A percentile compares a stretch with the other conserved stretches of the same genome.
phyloP scores from a whole-genome alignment of 1,139 yeast genomes.

The Magnusiomyces sp. region DNA sequence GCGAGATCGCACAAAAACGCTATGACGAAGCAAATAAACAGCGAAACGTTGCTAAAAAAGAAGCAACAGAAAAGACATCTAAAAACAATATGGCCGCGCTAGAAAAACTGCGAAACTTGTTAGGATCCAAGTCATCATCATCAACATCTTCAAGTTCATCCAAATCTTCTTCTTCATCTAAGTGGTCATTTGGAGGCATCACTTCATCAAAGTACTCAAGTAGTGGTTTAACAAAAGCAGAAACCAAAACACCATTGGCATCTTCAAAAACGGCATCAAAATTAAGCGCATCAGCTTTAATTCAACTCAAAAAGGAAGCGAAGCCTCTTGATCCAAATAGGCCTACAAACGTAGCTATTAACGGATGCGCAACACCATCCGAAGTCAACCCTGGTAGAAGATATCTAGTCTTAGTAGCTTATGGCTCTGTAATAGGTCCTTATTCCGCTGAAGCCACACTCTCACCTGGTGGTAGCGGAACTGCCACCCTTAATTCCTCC shows the following conservation, averaged over 20 bases:
- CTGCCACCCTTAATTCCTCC: neutral
- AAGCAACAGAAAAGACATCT: slow-evolving; percentile 5
- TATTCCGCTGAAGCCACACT: neutral
- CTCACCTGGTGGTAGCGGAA: neutral
- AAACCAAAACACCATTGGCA: too few relatives aligned
- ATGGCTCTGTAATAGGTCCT: slow-evolving; percentile 3
- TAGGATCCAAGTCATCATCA: slow-evolving; percentile 8
- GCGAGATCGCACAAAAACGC: neutral
- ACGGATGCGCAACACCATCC: neutral
- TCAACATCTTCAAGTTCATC: too few relatives aligned
- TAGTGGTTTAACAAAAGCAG: neutral
- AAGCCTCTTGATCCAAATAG: slow-evolving; percentile 5
- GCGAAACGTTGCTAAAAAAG: neutral
- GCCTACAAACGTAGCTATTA: slow-evolving; percentile 3
- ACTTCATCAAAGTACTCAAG: neutral
- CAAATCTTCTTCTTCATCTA: slow-evolving; percentile 1
- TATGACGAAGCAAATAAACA: neutral
- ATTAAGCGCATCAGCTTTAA: slow-evolving; percentile 1
- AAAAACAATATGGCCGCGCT: slow-evolving; percentile 10
- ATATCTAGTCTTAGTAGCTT: slow-evolving; percentile 3
- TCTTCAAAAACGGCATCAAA: neutral
- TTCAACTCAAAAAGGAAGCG: slow-evolving; percentile 5
- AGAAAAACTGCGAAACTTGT: slow-evolving; percentile 10
- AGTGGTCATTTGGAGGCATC: neutral
- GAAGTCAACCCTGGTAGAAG: neutral